Base-by-base conservation (phyloP, 2,329 filamentous ascomycete species). In the Ophiostoma novo-ulmi region DNA sequence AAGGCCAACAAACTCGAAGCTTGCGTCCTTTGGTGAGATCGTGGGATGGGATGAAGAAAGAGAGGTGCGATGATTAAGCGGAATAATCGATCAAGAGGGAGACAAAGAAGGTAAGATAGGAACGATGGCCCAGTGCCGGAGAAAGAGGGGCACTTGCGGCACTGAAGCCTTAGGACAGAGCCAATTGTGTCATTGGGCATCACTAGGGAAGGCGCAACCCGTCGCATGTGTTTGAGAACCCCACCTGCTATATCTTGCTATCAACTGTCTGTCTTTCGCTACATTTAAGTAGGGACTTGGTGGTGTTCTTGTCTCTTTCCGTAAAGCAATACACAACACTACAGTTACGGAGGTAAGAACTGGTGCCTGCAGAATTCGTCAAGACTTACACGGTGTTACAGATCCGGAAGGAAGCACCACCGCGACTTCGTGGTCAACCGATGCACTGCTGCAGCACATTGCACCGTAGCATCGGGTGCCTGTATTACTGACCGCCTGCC, bases 401-500 rank as follows among this genome's bases (percentile, higher is more conserved):
- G 52, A 58, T 58, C 7, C 52, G 52, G 52, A 58, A 58, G 22
- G 22, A 55, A 58, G 52, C 52, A 58, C n/a, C 52, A 58, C 22
- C 52, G 52, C 52, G 8, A 22, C 52, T 26, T 58, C n/a, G 52
- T 26, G 52, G 52, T 26, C 10, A 26, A 22, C 48, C 48, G n/a
- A 55, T 55, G 48, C 48, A 58, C 52, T 11, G 52, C 10, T 58
- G n/a, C 22, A 58, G 52, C n/a, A 26, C 22, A 20, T 35, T 13
- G 22, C 63, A 39, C 63, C 31, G 63, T 65, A 39, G 36, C 63
- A 65, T 38, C 39, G 63, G 63, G 63, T 39, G 61, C 63, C 20
- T 65, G 36, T 65, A 38, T 35, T 17, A 39, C 35, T 65, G 63
- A 65, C 63, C 63, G 63, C 63, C 63, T 65, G 63, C 63, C 58